Base-by-base conservation (phyloP, 2,329 filamentous ascomycete species). In the Davidsoniella neocaledoniae region DNA sequence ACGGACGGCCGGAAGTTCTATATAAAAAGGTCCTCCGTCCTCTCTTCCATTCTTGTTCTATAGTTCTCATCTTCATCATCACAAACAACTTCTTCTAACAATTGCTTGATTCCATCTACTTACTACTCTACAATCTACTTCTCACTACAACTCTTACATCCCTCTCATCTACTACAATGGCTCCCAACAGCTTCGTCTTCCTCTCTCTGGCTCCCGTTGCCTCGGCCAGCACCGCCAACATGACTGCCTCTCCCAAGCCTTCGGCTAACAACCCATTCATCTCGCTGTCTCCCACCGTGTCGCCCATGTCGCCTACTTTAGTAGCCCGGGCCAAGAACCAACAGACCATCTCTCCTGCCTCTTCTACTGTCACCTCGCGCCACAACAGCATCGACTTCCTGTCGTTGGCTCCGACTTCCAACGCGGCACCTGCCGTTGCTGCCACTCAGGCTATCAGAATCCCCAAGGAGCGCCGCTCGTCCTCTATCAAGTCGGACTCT, bases 241-340 rank as follows among this genome's bases (percentile, higher is more conserved):
- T 26, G 36, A 19, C 46, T 23, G 40, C 47, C 36, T 26, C 21
- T 7, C 48, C 36, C 44, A 29, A 10, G 40, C 49, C 40, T 38
- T 29, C 9, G 21, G 6, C 29, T 9, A 36, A 40, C 50, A 48
- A 48, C 48, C 48, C 40, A 2, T 79, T 79, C 66, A 69, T 79
- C 54, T 68, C 70, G 26, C 68, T 79, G 46, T 74, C 72, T n/a
- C 76, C 76, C 39, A 68, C 68, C 57, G 76, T 70, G 26, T 79
- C 75, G 14, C 62, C 66, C 52, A 75, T 71, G 21, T 76, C 74
- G 63, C 74, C 74, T 48, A 66, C 66, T 59, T 60, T 62, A 42
- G 65, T 64, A 25, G 58, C 60, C 54, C 8, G 50, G 48, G 60
- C 46, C 38, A 36, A 26, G 38, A 41, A 26, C 36, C 10, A 26